Evolutionary conservation across 139 green algal genomes (phyloP).

Genomic region (Tetradesmus lagerheimii): DNA sequence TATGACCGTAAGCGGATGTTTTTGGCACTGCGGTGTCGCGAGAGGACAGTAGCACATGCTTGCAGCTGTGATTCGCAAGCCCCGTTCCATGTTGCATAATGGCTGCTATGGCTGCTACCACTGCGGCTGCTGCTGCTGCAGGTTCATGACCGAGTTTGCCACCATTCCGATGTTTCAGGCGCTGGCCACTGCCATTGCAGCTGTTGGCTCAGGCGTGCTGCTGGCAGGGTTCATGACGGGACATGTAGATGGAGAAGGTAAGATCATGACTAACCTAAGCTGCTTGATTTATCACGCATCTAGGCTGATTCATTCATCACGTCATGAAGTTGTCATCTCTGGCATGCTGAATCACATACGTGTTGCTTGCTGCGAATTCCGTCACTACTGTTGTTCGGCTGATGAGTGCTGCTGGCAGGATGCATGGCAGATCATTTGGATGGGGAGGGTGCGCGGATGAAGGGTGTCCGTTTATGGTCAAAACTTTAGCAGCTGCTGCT

Average conservation of each 20-base stretch:
- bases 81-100: no score
- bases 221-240: slow-evolving; percentile 8
- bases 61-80: no score
- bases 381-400: neutral
- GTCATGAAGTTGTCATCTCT: no score
- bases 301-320: neutral
- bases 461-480: no score
- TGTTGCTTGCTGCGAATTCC: slow-evolving; percentile 11
- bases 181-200: slow-evolving; percentile 10
- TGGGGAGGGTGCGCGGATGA: no score
- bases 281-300: neutral
- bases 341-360: no score
- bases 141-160: slow-evolving; percentile 21
- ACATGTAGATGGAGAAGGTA: slow-evolving; percentile 20
- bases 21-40: no score
- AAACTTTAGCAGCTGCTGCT: neutral
- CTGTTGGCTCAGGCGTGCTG: slow-evolving; percentile 33
- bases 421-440: no score
- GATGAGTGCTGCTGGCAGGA: no score
- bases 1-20: no score
- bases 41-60: no score
- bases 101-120: neutral
- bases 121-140: slow-evolving; percentile 11
- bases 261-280: neutral
- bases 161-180: slow-evolving; percentile 9